Evolutionary conservation across 805 yeast genomes (phyloP).

Genomic region (Hyphopichia homilentoma): DNA sequence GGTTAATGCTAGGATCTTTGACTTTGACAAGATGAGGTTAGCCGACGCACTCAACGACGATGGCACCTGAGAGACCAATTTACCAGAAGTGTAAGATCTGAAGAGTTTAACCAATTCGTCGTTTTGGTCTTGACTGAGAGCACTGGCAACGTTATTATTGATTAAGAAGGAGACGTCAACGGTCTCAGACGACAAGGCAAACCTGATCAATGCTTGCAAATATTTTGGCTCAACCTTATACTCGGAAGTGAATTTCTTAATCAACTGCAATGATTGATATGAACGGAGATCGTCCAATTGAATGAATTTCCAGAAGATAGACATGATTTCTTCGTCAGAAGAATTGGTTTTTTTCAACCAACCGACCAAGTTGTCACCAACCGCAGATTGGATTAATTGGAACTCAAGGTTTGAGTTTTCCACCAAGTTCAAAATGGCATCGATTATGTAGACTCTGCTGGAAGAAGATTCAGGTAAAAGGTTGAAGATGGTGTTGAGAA

Average conservation of each 20-base stretch:
- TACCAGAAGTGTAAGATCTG: constrained; percentile 33
- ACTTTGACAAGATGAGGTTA: constrained; percentile 25
- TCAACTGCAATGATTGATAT: constrained; percentile 27
- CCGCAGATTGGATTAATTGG: constrained; percentile 27
- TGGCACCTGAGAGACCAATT: constrained; percentile 19
- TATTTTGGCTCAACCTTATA: constrained; percentile 21
- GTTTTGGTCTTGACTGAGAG: constrained; percentile 21
- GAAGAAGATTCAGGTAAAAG: constrained; percentile 31
- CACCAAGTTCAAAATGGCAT: constrained; percentile 29
- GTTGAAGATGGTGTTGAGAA: constrained; percentile 39
- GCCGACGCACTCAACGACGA: constrained; percentile 14
- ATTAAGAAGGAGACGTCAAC: constrained; percentile 41
- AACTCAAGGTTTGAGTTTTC: constrained; percentile 27
- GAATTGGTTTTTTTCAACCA: constrained; percentile 35
- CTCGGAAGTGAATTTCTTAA: constrained; percentile 30
- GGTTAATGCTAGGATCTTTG: constrained; percentile 38
- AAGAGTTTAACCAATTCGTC: constrained; percentile 28
- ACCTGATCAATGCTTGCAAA: constrained; percentile 28
- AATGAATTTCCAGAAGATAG: constrained; percentile 36
- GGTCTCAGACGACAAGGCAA: constrained; percentile 32
- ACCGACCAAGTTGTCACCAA: constrained; percentile 32
- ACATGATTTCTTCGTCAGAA: constrained; percentile 23
- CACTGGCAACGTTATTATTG: constrained; percentile 36
- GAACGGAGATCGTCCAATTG: constrained; percentile 29
- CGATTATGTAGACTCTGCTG: constrained; percentile 27